These are phyloP conservation scores for Phlebiopsis gigantea DNA, from an alignment of 768 basidiomycete genomes.

Conservation along the genomic window DNA sequence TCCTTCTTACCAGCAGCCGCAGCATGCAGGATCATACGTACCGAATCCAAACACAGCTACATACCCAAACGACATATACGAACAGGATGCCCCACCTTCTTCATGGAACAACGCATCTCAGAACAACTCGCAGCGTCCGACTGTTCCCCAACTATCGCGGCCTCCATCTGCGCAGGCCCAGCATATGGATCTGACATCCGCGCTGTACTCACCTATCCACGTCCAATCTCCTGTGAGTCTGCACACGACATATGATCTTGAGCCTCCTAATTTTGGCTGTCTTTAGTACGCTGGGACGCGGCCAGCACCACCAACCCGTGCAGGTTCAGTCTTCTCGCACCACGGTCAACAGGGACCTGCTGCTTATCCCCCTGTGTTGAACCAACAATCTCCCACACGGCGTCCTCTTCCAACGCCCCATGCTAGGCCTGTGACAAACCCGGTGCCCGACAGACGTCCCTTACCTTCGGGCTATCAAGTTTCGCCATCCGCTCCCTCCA, in stretches of 20 bases:
- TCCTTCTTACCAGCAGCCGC: conserved; percentile 1
- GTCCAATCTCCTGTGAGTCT: background rate
- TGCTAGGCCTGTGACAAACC: background rate
- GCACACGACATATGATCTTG: background rate
- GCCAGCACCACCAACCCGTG: background rate
- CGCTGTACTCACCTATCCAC: background rate
- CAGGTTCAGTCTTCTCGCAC: background rate
- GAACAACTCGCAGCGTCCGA: background rate
- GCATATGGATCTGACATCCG: background rate
- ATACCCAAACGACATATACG: conserved; percentile 1
- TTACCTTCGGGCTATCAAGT: background rate
- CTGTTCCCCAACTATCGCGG: background rate
- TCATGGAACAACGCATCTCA: background rate
- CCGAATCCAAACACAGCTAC: background rate
- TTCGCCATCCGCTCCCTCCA: conserved; percentile 3
- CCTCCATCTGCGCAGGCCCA: background rate
- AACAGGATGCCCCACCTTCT: background rate
- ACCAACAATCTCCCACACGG: conserved; percentile 1
- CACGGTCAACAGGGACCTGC: background rate
- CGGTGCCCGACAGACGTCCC: background rate
- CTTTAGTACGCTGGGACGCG: background rate
- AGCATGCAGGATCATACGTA: conserved; percentile 4
- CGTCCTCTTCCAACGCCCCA: conserved; percentile 7
- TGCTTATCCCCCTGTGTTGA: background rate
- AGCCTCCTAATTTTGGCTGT: background rate